Evolutionary conservation across 805 yeast species (phyloP), one percentile per base, ranked within the genome.

Genomic region (Sugiyamaella mastotermitis): DNA sequence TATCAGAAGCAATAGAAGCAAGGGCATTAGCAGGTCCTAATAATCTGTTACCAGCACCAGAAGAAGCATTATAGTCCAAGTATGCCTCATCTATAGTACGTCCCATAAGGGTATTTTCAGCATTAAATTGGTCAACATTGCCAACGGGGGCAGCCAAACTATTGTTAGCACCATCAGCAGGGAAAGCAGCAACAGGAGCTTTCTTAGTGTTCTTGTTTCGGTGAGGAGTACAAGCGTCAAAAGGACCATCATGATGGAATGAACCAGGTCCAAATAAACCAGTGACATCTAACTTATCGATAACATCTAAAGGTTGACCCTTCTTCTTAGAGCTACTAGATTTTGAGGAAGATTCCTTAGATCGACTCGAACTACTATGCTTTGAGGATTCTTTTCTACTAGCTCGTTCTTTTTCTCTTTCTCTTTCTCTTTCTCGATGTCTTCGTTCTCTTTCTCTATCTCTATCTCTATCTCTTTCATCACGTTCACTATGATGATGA

Each of bases 201-300:
- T 76, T 78, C 14, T 70, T 66, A 47, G 45, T 25, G 39, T 63
- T 65, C 63, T 82, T 83, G 62, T 92, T 92, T 59, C 97, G 78
- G 60, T 85, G 95, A 5, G 98, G 97, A 2, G 94, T 83, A 61
- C 97, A 90, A 1, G 98, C 98, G 59, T 92, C 98, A 58, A 92
- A 92, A 11, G 98, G 98, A 9, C 98, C 98, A 64, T 92, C 98
- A 61, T 92, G 97, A 61, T 92, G 98, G 71, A 92, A 92, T 2
- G 94, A 85, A 13, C 86, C 85, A 34, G 84, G 80, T 18, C 96
- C 97, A 57, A 84, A 88, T 45, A 88, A 72, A 1, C 95, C 97
- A 9, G 97, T 88, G 33, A 90, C 98, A 60, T 92, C 98, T 53
- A 92, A 70, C 61, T 84, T 84, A 65, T 92, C 98, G 51, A 92